phyloP scores from a whole-genome alignment of 2,329 filamentous ascomycete genomes.

The Nemania sp. region DNA sequence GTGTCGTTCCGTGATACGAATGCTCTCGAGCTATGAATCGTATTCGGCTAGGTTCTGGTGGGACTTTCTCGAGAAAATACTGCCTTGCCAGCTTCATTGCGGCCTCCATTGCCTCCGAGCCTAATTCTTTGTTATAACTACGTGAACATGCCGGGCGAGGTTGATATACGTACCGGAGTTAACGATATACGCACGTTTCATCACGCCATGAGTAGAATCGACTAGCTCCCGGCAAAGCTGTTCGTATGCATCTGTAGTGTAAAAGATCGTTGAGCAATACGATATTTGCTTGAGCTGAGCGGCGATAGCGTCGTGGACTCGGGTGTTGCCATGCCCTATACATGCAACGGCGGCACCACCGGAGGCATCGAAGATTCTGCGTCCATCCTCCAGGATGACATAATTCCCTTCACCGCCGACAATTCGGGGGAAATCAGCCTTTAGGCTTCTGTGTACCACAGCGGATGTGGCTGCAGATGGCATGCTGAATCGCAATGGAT shows the following conservation, averaged over 20 bases:
- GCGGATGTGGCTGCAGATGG: slow-evolving; percentile 47
- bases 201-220: slow-evolving; percentile 49
- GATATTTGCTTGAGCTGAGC: slow-evolving; percentile 56
- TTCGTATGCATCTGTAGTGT: slow-evolving; percentile 43
- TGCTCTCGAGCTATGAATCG: slow-evolving; percentile 75
- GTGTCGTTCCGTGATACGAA: slow-evolving; percentile 79
- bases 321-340: slow-evolving; percentile 58
- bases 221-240: slow-evolving; percentile 48
- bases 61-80: slow-evolving; percentile 67
- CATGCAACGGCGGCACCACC: slow-evolving; percentile 61
- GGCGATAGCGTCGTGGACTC: slow-evolving; percentile 56
- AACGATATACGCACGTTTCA: slow-evolving; percentile 53
- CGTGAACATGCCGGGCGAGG: background rate
- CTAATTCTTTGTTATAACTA: slow-evolving; percentile 49
- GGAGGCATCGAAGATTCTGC: slow-evolving; percentile 58
- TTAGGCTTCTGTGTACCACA: slow-evolving; percentile 56
- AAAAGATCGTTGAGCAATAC: slow-evolving; percentile 57
- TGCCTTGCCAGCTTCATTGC: slow-evolving; percentile 72
- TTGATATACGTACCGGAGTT: slow-evolving; percentile 50
- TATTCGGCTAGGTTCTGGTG: slow-evolving; percentile 66
- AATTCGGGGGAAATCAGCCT: slow-evolving; percentile 51
- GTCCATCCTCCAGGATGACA: slow-evolving; percentile 56
- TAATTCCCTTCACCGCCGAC: slow-evolving; percentile 54
- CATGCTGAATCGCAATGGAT: slow-evolving; percentile 19
- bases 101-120: slow-evolving; percentile 73